Conservation (phyloP, 805 yeast species). For the Nakazawaea ambrosiae region DNA sequence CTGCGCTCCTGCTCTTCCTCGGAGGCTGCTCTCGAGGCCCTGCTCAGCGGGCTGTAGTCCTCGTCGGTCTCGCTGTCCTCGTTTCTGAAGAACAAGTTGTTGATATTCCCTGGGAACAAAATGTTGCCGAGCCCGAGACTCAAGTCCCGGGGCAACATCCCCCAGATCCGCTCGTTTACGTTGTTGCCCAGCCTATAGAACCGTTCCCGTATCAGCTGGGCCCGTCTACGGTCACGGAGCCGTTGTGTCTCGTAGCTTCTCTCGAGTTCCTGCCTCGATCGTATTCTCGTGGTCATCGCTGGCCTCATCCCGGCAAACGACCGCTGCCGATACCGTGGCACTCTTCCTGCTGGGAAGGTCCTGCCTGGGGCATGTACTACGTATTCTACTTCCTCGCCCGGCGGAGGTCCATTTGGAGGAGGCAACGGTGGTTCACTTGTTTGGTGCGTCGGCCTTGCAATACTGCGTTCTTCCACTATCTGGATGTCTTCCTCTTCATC, state of each 20-base stretch:
- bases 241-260: slow-evolving; percentile 1
- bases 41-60: neutral
- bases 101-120: slow-evolving; percentile 3
- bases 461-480: slow-evolving; percentile 6
- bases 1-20: slow-evolving; percentile 3
- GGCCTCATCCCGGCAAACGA: slow-evolving; percentile 8
- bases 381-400: neutral
- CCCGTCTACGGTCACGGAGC: slow-evolving; percentile 2
- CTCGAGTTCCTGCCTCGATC: slow-evolving; percentile 6
- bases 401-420: slow-evolving; percentile 1
- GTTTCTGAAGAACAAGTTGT: slow-evolving; percentile 2
- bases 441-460: neutral
- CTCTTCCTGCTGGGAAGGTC: slow-evolving; percentile 2
- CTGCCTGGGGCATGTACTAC: slow-evolving; percentile 10
- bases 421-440: neutral
- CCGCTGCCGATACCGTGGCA: neutral
- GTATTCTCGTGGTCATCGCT: slow-evolving; percentile 4
- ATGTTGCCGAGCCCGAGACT: slow-evolving; percentile 2
- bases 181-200: neutral
- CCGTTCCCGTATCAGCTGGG: neutral
- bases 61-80: slow-evolving; percentile 1
- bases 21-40: neutral
- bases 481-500: slow-evolving; percentile 13
- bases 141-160: slow-evolving; percentile 1
- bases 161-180: neutral